Conservation (phyloP, 2,329 filamentous ascomycete genomes). For the Dactylellina haptotyla region DNA sequence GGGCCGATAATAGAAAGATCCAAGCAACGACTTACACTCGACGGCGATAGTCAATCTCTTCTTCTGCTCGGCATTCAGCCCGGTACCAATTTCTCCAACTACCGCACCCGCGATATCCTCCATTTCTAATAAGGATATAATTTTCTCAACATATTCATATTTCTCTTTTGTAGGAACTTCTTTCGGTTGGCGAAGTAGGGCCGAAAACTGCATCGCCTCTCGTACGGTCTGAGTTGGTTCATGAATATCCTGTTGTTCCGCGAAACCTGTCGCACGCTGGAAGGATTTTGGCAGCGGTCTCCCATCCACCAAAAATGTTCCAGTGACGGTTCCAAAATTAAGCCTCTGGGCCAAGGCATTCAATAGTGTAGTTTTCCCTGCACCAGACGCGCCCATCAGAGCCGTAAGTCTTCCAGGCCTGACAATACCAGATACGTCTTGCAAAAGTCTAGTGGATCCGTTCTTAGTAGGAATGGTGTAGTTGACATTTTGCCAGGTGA, state of each 20-base stretch:
- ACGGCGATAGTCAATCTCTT: constrained; percentile 66
- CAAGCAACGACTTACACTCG: constrained; percentile 23
- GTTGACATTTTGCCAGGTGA: constrained; percentile 77
- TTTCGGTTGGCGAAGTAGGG: constrained; percentile 71
- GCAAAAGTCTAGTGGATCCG: constrained; percentile 74
- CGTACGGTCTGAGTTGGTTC: constrained; percentile 71
- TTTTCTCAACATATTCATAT: constrained; percentile 71
- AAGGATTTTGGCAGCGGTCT: constrained; percentile 79
- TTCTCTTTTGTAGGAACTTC: constrained; percentile 70
- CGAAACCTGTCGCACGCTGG: constrained; percentile 76
- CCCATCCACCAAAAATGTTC: constrained; percentile 87
- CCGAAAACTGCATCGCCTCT: constrained; percentile 73
- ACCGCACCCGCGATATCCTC: constrained; percentile 73
- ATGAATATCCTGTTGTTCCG: constrained; percentile 73
- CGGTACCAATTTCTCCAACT: constrained; percentile 70
- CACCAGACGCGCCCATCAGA: constrained; percentile 89
- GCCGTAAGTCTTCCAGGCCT: constrained; percentile 90
- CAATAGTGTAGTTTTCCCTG: constrained; percentile 91
- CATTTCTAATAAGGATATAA: constrained; percentile 76
- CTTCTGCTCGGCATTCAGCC: constrained; percentile 71
- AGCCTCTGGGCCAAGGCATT: constrained; percentile 86
- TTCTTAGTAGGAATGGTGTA: constrained; percentile 80
- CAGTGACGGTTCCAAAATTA: constrained; percentile 87
- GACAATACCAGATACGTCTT: constrained; percentile 91
- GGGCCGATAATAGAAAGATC: not conserved